phyloP scores from a whole-genome alignment of 331 rosid species.

The Quercus lobata region DNA sequence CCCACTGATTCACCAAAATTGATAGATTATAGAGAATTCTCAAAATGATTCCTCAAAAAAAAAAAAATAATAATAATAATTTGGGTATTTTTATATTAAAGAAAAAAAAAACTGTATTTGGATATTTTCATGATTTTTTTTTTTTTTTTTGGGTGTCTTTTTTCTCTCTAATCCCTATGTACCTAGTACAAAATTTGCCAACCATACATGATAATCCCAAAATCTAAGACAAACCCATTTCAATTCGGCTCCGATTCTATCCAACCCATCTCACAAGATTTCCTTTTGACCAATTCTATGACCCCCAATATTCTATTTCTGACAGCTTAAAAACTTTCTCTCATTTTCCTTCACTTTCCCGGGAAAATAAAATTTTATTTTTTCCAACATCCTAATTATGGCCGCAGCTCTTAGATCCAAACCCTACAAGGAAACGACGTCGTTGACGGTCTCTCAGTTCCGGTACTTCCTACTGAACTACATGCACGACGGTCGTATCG shows the following conservation, averaged over 20 bases:
- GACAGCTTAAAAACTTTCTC: neutral
- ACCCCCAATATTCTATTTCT: conserved; percentile 7
- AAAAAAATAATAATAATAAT: no score
- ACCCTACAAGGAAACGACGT: conserved; percentile 52
- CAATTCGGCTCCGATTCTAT: neutral
- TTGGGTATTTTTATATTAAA: no score
- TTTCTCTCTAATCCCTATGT: neutral
- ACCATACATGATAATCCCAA: conserved; percentile 13
- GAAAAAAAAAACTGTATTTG: neutral
- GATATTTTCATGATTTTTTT: neutral
- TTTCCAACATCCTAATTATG: neutral
- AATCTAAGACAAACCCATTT: conserved; percentile 18
- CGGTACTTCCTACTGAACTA: conserved; percentile 45
- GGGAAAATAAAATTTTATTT: neutral
- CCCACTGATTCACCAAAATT: neutral
- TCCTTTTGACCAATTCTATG: conserved; percentile 13
- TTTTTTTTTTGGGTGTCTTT: conserved; percentile 1
- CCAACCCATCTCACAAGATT: neutral
- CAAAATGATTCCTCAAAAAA: no score
- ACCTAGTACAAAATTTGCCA: conserved; percentile 6
- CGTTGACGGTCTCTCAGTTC: conserved; percentile 46
- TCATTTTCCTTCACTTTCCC: neutral
- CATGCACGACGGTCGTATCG: conserved; percentile 37
- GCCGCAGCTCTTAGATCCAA: conserved; percentile 82
- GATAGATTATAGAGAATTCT: neutral